phyloP scores from a whole-genome alignment of 345 rosid genomes.

The Moricandia arvensis region DNA sequence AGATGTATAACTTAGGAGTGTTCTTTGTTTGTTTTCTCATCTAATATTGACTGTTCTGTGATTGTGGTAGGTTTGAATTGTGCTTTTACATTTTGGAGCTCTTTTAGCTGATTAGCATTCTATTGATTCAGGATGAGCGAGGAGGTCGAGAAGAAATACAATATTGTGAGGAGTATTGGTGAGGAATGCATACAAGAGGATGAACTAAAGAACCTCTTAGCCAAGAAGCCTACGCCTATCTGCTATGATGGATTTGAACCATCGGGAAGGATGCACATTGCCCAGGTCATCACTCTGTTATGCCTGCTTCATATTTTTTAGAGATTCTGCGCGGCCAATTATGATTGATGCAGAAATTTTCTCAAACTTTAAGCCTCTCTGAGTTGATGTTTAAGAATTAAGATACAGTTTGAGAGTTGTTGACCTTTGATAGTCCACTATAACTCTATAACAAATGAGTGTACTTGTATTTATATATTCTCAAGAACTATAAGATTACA shows the following conservation, averaged over 20 bases:
- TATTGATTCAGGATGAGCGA: slow-evolving; percentile 10
- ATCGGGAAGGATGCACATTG: slow-evolving; percentile 94
- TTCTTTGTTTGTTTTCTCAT: too few species aligned
- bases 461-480: too few species aligned
- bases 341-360: not conserved
- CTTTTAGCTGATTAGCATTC: not conserved
- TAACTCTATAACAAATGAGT: not conserved
- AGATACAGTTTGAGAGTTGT: not conserved
- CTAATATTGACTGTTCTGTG: too few species aligned
- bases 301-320: not conserved
- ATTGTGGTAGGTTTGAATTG: not conserved
- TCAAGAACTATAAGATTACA: too few species aligned
- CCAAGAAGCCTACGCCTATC: slow-evolving; percentile 72
- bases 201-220: slow-evolving; percentile 70
- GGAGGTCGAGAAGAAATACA: not conserved
- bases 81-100: not conserved
- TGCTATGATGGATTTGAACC: slow-evolving; percentile 98
- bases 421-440: not conserved
- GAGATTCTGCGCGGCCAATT: not conserved
- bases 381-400: not conserved
- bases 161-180: not conserved
- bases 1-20: not conserved
- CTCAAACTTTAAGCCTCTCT: not conserved
- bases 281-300: slow-evolving; percentile 52
- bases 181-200: slow-evolving; percentile 91